Base-by-base conservation (phyloP, 495 filamentous ascomycete species). In the Penicillium odoratum region DNA sequence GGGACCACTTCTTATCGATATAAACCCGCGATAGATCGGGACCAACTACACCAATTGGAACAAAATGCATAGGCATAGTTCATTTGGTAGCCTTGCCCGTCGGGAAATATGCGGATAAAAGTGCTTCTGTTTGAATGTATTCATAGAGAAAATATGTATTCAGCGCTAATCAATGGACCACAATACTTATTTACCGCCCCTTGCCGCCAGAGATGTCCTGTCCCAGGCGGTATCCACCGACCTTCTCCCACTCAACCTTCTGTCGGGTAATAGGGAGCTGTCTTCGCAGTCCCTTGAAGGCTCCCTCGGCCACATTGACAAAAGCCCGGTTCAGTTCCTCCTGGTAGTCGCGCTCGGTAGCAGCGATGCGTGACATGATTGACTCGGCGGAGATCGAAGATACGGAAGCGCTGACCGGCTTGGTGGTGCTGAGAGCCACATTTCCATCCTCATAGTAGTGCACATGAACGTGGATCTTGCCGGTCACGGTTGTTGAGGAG, bases 361-460 rank as follows among this genome's bases (percentile, higher is more conserved):
- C 73, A 33, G 91, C 86, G 63, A 98, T 92, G 67, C 87, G 83
- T 68, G 82, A 85, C 38, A 87, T 76, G 48, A 98, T 81, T 34
- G 84, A 85, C 7, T 80, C 78, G 7, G 90, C 91, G 4, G 83
- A 84, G 8, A 80, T 73, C 3, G 82, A 83, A 3, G 82, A 70
- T 5, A 91, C 70, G n/a, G 81, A 81, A 4, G 78, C 60, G 28
- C 76, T 74, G 28, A 95, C 64, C 5, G 88, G 80, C 78, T 97
- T 97, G 62, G 79, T 86, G 11, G 93, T 97, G 58, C 90, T 81
- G 44, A 99, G 81, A 3, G 94, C 85, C 45, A 99, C 95, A 66
- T 99, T 99, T 42, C 95, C 95, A 74, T 99, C 95, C 75, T 99
- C 95, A 80, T 98, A 99, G 83, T 99, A 99, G 81, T 99, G 95